Evolutionary conservation across 352 stramenopile species (phyloP).

Genomic region (Phytopythium chamaehyphon): DNA sequence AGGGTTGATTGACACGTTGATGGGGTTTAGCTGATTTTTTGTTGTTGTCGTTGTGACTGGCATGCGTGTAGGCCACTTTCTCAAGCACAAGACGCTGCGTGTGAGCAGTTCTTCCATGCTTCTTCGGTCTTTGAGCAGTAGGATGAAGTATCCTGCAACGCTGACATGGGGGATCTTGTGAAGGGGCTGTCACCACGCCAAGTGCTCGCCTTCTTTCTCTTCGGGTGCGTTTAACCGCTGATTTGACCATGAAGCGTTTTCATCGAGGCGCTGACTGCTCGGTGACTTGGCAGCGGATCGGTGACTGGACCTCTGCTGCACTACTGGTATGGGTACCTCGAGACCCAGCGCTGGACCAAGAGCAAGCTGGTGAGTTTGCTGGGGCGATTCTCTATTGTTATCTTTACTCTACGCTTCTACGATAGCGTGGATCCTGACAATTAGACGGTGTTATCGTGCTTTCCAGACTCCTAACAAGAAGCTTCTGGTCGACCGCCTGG

Average conservation of each 20-base stretch:
- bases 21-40: no score
- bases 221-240: conserved; percentile 32
- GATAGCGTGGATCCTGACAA: no score
- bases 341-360: conserved; percentile 57
- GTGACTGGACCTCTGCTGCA: conserved; percentile 64
- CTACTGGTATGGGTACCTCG: conserved; percentile 67
- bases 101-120: conserved; percentile 14
- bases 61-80: conserved; percentile 43
- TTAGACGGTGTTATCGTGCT: no score
- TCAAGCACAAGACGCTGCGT: conserved; percentile 66
- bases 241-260: background rate
- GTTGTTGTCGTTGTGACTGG: no score
- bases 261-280: no score
- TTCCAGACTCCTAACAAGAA: conserved; percentile 71
- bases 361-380: conserved; percentile 45
- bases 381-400: background rate
- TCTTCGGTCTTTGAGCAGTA: no score
- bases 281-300: conserved; percentile 32
- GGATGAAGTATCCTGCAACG: no score
- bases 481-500: conserved; percentile 56
- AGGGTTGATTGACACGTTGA: background rate
- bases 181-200: conserved; percentile 62
- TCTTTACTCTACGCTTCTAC: background rate
- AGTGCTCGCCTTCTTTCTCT: conserved; percentile 67
- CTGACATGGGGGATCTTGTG: no score